Base-by-base conservation (phyloP, 2,329 filamentous ascomycete species). In the Claviceps purpurea region DNA sequence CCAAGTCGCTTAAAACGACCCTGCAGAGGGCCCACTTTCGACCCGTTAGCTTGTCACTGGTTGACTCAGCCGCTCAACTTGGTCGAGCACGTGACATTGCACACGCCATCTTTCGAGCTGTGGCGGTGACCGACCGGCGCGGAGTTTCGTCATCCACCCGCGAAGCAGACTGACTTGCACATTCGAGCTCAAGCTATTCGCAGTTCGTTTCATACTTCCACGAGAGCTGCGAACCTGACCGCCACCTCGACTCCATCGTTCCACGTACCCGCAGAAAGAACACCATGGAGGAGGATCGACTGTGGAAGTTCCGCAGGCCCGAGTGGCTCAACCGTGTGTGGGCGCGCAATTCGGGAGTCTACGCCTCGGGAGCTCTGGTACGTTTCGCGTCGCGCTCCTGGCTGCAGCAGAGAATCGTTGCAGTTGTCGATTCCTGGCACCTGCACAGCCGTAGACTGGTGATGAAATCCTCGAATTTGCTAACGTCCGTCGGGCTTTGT, bases 271-370 rank as follows among this genome's bases (percentile, higher is more conserved):
- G 14, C n/a, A 14, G 22, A 45, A 42, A 26, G 43, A 24, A 10
- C 59, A 65, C 38, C 49, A 82, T 82, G 78, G 77, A 80, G 56
- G 79, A 83, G 58, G 79, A 83, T 54, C 77, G 80, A 52, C 78
- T 84, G 59, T 84, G 77, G 76, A 84, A 82, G 71, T 84, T 84
- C 63, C 67, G 73, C 66, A 76, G 70, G 72, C 81, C 81, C 52
- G 79, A 82, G 63, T 85, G 81, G 81, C 72, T 83, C 53, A 82
- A 80, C 70, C 82, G 75, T 66, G 73, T 75, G 57, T 79, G 75
- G 71, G 78, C 78, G 56, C 79, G 81, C 61, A 82, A 81, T 59
- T 70, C 77, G 18, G 81, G 81, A 53, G 75, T 85, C 58, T 85
- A 84, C 66, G 64, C 68, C 50, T 74, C 81, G 47, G 81, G 81